Evolutionary conservation across 768 basidiomycete species (phyloP).

Genomic region (Termitomyces bulborhizus): DNA sequence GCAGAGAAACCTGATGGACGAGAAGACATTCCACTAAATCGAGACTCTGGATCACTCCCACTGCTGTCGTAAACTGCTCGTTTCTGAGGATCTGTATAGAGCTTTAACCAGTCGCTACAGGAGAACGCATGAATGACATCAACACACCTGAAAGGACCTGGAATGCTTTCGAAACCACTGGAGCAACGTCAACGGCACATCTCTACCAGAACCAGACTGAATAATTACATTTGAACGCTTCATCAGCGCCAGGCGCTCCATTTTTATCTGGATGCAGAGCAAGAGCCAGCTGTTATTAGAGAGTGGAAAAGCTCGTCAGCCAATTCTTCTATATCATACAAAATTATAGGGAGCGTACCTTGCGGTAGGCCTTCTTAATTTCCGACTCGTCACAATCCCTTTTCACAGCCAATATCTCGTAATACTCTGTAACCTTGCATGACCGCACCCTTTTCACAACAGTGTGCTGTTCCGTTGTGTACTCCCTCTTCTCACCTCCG

Average conservation of each 20-base stretch:
- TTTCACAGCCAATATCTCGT: constrained; percentile 81
- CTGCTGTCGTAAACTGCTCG: constrained; percentile 80
- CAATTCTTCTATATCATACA: not conserved
- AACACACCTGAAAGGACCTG: constrained; percentile 77
- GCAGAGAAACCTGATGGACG: constrained; percentile 44
- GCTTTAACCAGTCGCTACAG: not conserved
- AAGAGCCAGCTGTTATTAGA: constrained; percentile 60
- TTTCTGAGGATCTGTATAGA: constrained; percentile 69
- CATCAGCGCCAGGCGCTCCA: constrained; percentile 96
- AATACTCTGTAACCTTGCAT: constrained; percentile 89
- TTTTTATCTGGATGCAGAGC: constrained; percentile 92
- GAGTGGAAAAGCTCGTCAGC: not conserved
- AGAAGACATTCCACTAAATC: constrained; percentile 65
- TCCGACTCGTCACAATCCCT: constrained; percentile 79
- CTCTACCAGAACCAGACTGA: not conserved
- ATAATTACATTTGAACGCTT: constrained; percentile 90
- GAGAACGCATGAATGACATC: not conserved
- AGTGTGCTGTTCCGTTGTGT: constrained; percentile 75
- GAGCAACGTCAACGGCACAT: constrained; percentile 1
- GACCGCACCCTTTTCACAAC: constrained; percentile 81
- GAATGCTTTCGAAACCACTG: constrained; percentile 98
- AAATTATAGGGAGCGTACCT: constrained; percentile 44
- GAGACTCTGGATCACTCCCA: constrained; percentile 85
- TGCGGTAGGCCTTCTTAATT: constrained; percentile 93
- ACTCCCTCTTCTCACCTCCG: constrained; percentile 75